Percentiles rank a stretch among this genome's conserved stretches.
phyloP scores from a whole-genome alignment of 2,329 filamentous ascomycete species.

The Nectriaceae sp. region DNA sequence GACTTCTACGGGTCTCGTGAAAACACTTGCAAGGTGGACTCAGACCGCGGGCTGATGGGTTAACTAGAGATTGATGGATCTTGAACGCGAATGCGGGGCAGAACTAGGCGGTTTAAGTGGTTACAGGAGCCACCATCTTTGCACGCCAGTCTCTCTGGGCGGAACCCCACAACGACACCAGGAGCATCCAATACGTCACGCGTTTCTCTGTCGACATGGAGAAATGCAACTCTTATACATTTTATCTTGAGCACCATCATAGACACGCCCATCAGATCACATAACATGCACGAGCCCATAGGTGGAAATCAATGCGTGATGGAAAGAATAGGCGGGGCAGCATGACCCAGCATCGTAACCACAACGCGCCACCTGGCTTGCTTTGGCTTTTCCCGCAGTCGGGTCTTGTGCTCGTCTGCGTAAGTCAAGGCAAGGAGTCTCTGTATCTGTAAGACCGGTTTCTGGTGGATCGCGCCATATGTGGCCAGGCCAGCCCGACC shows the following conservation, averaged over 20 bases:
- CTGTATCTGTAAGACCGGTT: background rate
- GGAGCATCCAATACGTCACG: background rate
- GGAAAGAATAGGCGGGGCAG: background rate
- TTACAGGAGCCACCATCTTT: constrained; percentile 6
- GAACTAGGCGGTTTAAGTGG: constrained; percentile 16
- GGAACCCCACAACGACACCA: background rate
- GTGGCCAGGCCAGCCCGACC: constrained; percentile 14
- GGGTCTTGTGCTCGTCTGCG: background rate
- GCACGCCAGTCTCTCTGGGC: constrained; percentile 3
- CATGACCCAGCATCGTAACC: constrained; percentile 15
- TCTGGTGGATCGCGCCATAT: background rate
- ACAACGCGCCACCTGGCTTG: constrained; percentile 17
- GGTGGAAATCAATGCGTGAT: background rate
- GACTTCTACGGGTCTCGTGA: background rate
- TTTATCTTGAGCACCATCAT: background rate
- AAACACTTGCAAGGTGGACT: background rate
- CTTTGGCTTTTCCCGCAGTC: background rate
- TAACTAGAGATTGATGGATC: constrained; percentile 1
- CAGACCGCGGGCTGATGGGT: background rate
- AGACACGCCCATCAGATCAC: background rate
- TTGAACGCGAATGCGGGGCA: constrained; percentile 21
- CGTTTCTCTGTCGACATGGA: background rate
- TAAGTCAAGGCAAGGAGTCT: background rate
- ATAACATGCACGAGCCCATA: background rate
- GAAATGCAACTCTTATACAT: background rate